Conservation (phyloP, 768 basidiomycete species). For the Boletellus emodensis region DNA sequence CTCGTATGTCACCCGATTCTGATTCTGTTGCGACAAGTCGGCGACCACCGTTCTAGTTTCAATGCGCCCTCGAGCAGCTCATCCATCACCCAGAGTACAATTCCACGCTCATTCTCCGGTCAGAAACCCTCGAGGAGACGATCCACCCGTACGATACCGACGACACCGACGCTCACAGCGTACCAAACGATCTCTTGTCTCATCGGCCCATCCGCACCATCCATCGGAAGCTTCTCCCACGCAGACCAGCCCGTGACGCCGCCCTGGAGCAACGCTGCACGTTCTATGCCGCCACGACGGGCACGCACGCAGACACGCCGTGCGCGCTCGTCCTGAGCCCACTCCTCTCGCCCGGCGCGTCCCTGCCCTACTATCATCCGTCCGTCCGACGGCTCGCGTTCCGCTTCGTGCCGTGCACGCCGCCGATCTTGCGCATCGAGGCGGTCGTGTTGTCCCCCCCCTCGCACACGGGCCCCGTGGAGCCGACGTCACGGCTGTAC, state of each 20-base stretch:
- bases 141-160: conserved; percentile 38
- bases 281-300: conserved; percentile 44
- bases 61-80: conserved; percentile 63
- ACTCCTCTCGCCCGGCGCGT: conserved; percentile 38
- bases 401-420: conserved; percentile 48
- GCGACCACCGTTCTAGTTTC: conserved; percentile 51
- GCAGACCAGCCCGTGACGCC: conserved; percentile 72
- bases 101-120: conserved; percentile 83
- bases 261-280: conserved; percentile 76
- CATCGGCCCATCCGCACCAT: conserved; percentile 47
- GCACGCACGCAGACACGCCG: conserved; percentile 24
- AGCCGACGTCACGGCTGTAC: conserved; percentile 62
- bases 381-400: conserved; percentile 77
- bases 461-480: conserved; percentile 35
- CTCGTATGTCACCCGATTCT: conserved; percentile 32
- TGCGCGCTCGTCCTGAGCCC: conserved; percentile 57
- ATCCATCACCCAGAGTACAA: conserved; percentile 91
- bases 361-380: conserved; percentile 90
- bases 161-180: conserved; percentile 1
- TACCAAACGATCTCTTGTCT: conserved; percentile 29
- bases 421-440: conserved; percentile 21
- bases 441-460: conserved; percentile 39
- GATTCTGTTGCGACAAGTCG: background rate
- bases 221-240: conserved; percentile 68
- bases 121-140: conserved; percentile 52